Evolutionary conservation across 2,329 filamentous ascomycete genomes (phyloP).

Genomic region (Colletotrichum sansevieriae): DNA sequence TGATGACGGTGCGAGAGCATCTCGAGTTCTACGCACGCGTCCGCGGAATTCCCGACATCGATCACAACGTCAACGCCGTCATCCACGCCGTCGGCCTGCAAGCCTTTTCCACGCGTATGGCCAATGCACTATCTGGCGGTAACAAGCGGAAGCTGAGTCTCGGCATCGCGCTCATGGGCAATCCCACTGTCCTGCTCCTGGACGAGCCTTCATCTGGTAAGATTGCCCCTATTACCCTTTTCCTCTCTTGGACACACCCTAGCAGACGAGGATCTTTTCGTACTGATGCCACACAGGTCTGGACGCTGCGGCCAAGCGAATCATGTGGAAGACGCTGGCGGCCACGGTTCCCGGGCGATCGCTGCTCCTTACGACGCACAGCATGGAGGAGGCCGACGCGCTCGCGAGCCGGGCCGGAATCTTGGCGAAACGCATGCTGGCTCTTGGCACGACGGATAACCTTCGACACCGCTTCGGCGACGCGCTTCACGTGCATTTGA

Average conservation of each 20-base stretch:
- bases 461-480: slow-evolving; percentile 83
- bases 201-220: slow-evolving; percentile 87
- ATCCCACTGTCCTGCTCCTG: slow-evolving; percentile 86
- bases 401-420: slow-evolving; percentile 88
- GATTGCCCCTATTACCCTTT: no score
- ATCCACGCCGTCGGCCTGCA: slow-evolving; percentile 84
- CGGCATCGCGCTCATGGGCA: slow-evolving; percentile 92
- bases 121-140: slow-evolving; percentile 84
- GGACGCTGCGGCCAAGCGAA: slow-evolving; percentile 89
- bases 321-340: slow-evolving; percentile 91
- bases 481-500: slow-evolving; percentile 83
- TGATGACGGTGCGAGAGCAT: slow-evolving; percentile 91
- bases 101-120: slow-evolving; percentile 80
- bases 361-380: slow-evolving; percentile 90
- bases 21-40: slow-evolving; percentile 89
- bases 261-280: no score
- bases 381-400: slow-evolving; percentile 95
- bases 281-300: slow-evolving; percentile 56
- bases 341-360: slow-evolving; percentile 82
- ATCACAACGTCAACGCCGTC: slow-evolving; percentile 83
- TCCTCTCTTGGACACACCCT: no score
- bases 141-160: slow-evolving; percentile 94
- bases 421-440: slow-evolving; percentile 87
- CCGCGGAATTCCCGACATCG: slow-evolving; percentile 80
- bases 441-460: slow-evolving; percentile 80